Conservation (phyloP, 2,329 filamentous ascomycete genomes). For the Neonectria punicea region DNA sequence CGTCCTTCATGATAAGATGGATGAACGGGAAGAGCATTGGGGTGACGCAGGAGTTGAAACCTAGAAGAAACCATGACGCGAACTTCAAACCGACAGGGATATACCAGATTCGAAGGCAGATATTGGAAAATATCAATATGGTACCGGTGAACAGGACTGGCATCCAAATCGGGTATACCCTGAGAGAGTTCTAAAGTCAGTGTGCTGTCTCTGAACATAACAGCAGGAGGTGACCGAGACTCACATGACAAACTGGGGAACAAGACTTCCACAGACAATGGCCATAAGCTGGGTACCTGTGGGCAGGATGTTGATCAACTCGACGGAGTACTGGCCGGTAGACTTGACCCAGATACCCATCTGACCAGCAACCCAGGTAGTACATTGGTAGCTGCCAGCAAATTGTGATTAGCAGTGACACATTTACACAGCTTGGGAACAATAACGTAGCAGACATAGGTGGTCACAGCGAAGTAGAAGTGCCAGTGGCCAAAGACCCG, state of each 20-base stretch:
- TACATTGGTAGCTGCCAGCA: slow-evolving; percentile 30
- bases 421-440: background rate
- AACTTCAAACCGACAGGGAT: slow-evolving; percentile 38
- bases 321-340: slow-evolving; percentile 32
- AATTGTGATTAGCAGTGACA: background rate
- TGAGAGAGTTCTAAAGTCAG: background rate
- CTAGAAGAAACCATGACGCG: slow-evolving; percentile 30
- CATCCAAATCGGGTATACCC: slow-evolving; percentile 40
- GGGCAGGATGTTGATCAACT: slow-evolving; percentile 41
- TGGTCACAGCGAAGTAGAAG: slow-evolving; percentile 39
- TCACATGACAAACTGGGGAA: slow-evolving; percentile 35
- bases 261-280: slow-evolving; percentile 40
- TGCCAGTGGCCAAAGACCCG: slow-evolving; percentile 43
- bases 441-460: slow-evolving; percentile 35
- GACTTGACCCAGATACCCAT: slow-evolving; percentile 43
- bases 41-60: slow-evolving; percentile 36
- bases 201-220: no score
- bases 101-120: slow-evolving; percentile 37
- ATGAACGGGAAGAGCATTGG: slow-evolving; percentile 41
- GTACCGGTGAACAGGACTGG: slow-evolving; percentile 39
- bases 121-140: slow-evolving; percentile 36
- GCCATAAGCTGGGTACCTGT: slow-evolving; percentile 41
- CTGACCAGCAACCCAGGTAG: slow-evolving; percentile 37
- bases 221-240: background rate
- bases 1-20: slow-evolving; percentile 38